Conservation (phyloP, 371 early-diverging fungal genomes). For the Massospora cicadina region DNA sequence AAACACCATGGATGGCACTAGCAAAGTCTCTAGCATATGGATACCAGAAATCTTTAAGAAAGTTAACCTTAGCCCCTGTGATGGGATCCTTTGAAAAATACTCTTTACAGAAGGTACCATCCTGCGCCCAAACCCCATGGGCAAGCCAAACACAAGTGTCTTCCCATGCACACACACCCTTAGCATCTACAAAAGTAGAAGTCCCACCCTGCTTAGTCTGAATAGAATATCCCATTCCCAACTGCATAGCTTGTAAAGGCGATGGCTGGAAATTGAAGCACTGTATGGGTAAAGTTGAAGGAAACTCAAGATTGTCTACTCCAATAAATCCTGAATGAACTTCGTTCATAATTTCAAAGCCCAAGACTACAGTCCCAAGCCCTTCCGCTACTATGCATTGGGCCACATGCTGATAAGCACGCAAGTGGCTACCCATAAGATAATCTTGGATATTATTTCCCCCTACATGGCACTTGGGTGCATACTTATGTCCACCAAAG, state of each 20-base stretch:
- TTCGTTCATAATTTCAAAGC: conserved; percentile 57
- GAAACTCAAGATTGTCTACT: conserved; percentile 21
- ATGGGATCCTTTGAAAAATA: conserved; percentile 9
- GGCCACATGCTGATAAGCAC: conserved; percentile 25
- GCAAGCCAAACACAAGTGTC: conserved; percentile 41
- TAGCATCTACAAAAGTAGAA: conserved; percentile 26
- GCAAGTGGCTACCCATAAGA: conserved; percentile 44
- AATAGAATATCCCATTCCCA: conserved; percentile 34
- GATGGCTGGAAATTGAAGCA: conserved; percentile 42
- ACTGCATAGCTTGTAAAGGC: conserved; percentile 34
- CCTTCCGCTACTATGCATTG: conserved; percentile 10
- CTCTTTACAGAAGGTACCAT: not conserved
- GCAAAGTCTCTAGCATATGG: conserved; percentile 29
- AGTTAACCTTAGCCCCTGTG: conserved; percentile 20
- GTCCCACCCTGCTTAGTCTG: conserved; percentile 21
- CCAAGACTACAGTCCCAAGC: conserved; percentile 40
- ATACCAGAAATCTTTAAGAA: conserved; percentile 27
- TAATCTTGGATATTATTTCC: conserved; percentile 41
- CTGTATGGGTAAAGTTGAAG: conserved; percentile 23
- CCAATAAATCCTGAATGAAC: conserved; percentile 46
- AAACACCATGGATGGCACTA: conserved; percentile 22
- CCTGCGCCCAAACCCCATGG: conserved; percentile 44
- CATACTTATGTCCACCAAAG: conserved; percentile 52
- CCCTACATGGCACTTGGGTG: conserved; percentile 24
- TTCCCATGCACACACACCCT: conserved; percentile 29